phyloP scores from a whole-genome alignment of 2,329 filamentous ascomycete genomes.

The Ophiostoma sp. region DNA sequence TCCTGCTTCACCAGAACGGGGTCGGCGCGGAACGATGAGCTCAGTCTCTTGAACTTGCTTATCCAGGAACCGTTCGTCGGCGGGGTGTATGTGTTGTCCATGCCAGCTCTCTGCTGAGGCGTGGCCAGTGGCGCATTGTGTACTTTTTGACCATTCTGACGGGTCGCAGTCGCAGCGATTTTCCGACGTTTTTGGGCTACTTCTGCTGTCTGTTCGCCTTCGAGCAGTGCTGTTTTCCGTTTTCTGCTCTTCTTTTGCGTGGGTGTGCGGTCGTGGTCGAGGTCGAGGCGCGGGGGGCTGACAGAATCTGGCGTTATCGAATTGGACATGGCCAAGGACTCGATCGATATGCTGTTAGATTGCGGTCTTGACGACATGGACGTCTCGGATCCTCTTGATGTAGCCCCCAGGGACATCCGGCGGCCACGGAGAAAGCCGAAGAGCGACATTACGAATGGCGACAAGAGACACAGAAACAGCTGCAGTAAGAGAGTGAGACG shows the following conservation, averaged over 20 bases:
- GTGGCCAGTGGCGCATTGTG: not conserved
- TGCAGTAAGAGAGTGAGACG: not conserved
- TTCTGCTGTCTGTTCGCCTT: not conserved
- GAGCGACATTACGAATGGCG: not conserved
- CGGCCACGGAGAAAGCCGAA: not conserved
- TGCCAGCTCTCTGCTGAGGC: not conserved
- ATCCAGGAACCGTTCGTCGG: not conserved
- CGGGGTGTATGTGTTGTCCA: not conserved
- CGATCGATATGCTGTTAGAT: not conserved
- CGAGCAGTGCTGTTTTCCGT: not conserved
- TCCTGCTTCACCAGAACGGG: conserved; percentile 15
- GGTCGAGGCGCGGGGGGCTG: not conserved
- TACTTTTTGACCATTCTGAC: not conserved
- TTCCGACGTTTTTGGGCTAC: conserved; percentile 1
- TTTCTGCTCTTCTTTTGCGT: conserved; percentile 1
- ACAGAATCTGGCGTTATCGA: not conserved
- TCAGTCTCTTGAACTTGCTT: conserved; percentile 12
- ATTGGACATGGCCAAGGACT: not conserved
- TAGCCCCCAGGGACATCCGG: not conserved
- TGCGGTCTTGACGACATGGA: not conserved
- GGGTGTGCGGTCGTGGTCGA: not conserved
- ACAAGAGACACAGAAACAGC: not conserved
- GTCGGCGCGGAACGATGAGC: not conserved
- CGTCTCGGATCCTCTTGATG: not conserved
- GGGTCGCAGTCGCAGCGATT: not conserved